These are phyloP conservation scores for Talaromyces piceae DNA, from an alignment of 2,329 filamentous ascomycete genomes.

Conservation along the genomic window DNA sequence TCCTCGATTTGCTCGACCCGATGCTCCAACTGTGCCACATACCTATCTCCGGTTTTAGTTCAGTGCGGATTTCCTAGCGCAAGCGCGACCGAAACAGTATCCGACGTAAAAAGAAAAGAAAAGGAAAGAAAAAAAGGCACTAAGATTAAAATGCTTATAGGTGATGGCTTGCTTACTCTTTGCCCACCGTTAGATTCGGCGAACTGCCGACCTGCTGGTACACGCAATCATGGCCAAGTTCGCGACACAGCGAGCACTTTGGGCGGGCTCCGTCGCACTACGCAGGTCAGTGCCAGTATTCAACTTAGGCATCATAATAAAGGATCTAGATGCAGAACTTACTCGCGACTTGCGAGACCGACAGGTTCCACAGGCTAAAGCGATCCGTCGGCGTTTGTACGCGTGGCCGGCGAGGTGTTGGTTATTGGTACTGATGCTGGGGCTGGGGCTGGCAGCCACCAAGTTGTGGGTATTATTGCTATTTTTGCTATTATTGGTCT, in stretches of 20 bases:
- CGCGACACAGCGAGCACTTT: conserved; percentile 12
- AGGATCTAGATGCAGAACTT: background rate
- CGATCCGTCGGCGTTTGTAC: conserved; percentile 4
- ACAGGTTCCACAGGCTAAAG: conserved; percentile 8
- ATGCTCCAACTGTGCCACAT: conserved; percentile 12
- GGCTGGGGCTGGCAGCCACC: background rate
- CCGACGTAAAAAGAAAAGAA: no score
- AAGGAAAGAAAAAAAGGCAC: no score
- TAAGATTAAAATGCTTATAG: no score
- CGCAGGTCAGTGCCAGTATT: background rate
- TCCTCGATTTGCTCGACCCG: conserved; percentile 12
- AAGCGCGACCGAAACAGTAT: no score
- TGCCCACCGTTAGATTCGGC: conserved; percentile 12
- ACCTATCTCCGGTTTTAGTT: conserved; percentile 1
- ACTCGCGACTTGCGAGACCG: conserved; percentile 9
- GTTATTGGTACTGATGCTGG: background rate
- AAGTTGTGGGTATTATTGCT: background rate
- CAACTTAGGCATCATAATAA: background rate
- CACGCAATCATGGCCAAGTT: conserved; percentile 12
- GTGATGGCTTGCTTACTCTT: conserved; percentile 6
- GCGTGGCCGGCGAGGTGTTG: background rate
- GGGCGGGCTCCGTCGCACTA: conserved; percentile 13
- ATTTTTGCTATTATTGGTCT: no score
- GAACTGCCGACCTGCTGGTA: conserved; percentile 13
- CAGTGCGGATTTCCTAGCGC: no score